phyloP scores from a whole-genome alignment of 129 eudicot species.

The Tanacetum coccineum region DNA sequence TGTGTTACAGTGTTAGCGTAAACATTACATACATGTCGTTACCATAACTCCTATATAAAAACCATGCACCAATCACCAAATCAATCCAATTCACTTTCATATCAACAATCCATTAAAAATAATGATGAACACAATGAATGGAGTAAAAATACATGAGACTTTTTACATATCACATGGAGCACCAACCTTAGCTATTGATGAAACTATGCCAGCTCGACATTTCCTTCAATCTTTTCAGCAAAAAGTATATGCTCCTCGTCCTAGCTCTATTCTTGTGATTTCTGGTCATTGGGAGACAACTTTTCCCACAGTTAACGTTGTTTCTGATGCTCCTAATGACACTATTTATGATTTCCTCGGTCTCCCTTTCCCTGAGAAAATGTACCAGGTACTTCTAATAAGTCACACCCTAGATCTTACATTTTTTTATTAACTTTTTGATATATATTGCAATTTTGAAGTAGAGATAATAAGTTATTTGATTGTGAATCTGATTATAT shows the following conservation, averaged over 20 bases:
- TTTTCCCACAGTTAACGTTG: constrained; percentile 55
- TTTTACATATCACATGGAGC: constrained; percentile 91
- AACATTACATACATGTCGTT: too few relatives aligned
- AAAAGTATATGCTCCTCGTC: constrained; percentile 39
- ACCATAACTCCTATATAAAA: too few relatives aligned
- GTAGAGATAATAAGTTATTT: too few relatives aligned
- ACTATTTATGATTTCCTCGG: constrained; percentile 72
- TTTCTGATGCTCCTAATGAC: constrained; percentile 41
- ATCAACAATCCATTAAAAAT: background rate
- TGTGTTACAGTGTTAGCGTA: too few relatives aligned
- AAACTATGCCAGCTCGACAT: constrained; percentile 59
- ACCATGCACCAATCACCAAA: too few relatives aligned
- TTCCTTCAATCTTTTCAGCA: constrained; percentile 61
- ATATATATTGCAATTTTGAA: too few relatives aligned
- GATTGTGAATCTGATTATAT: too few relatives aligned
- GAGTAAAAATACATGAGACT: constrained; percentile 39
- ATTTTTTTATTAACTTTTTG: too few relatives aligned
- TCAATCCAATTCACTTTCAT: background rate
- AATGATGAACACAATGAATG: constrained; percentile 11
- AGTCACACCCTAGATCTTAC: too few relatives aligned
- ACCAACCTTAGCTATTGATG: constrained; percentile 71
- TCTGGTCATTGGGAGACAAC: constrained; percentile 91
- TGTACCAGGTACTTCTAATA: constrained; percentile 54
- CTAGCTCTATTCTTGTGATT: constrained; percentile 63
- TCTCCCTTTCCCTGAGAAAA: constrained; percentile 41